Conservation (phyloP, 1,284 basidiomycete species). For the Rhodotorula glutinis region DNA sequence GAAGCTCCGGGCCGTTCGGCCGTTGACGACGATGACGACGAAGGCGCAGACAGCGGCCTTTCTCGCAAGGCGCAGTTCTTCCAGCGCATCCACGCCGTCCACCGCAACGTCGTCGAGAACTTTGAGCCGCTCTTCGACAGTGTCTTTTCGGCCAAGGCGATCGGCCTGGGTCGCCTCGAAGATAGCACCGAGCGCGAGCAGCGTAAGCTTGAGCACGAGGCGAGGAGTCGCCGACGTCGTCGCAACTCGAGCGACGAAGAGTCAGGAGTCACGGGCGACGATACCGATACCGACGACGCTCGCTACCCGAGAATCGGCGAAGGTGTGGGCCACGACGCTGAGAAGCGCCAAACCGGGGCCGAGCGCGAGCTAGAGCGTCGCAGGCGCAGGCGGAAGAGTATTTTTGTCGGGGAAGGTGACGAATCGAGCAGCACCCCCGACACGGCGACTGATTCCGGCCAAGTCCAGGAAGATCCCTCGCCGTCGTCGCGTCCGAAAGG, state of each 20-base stretch:
- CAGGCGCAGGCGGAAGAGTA: background rate
- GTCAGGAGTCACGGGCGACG: background rate
- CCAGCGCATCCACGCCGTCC: conserved; percentile 18
- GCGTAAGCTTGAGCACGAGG: conserved; percentile 6
- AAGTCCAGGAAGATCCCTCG: background rate
- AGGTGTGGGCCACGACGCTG: background rate
- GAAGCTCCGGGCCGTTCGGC: conserved; percentile 5
- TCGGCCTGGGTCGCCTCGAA: background rate
- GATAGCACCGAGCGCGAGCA: background rate
- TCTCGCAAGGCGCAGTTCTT: conserved; percentile 14
- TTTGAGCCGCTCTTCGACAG: conserved; percentile 16
- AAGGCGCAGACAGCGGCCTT: background rate
- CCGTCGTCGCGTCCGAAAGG: too few species aligned
- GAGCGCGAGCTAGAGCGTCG: background rate
- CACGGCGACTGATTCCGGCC: background rate
- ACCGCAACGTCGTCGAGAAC: conserved; percentile 23
- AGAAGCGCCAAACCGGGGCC: background rate
- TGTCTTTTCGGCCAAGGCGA: background rate
- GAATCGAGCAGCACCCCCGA: conserved; percentile 2
- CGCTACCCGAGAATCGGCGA: too few species aligned
- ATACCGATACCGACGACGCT: background rate
- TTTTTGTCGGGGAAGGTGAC: background rate
- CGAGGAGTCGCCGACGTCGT: conserved; percentile 4
- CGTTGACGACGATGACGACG: conserved; percentile 23
- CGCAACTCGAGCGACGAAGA: background rate